Evolutionary conservation across 805 yeast genomes (phyloP).

Genomic region (Clavispora carvajalis): DNA sequence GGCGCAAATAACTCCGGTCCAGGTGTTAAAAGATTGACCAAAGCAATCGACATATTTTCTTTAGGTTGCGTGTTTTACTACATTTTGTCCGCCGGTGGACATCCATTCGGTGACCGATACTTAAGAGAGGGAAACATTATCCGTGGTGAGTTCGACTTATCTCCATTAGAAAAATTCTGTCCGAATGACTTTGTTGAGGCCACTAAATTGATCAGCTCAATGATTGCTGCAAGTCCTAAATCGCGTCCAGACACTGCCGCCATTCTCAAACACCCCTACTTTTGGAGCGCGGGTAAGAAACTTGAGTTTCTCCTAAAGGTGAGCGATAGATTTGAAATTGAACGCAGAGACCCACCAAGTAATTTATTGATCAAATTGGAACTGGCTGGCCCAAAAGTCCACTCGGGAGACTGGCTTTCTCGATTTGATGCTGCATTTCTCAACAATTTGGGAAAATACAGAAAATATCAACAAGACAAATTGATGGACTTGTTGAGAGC

Average conservation of each 20-base stretch:
- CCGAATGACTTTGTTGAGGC: conserved; percentile 56
- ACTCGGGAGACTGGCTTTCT: conserved; percentile 69
- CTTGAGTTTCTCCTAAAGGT: conserved; percentile 81
- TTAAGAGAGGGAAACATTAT: conserved; percentile 85
- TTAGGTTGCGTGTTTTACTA: conserved; percentile 92
- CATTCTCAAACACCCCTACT: conserved; percentile 79
- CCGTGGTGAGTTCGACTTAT: conserved; percentile 52
- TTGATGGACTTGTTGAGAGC: conserved; percentile 86
- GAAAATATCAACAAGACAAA: conserved; percentile 77
- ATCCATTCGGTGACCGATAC: conserved; percentile 94
- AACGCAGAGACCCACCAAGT: conserved; percentile 75
- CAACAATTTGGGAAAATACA: conserved; percentile 82
- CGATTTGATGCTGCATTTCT: conserved; percentile 68
- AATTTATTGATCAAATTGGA: conserved; percentile 54
- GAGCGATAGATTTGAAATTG: conserved; percentile 87
- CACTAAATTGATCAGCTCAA: conserved; percentile 59
- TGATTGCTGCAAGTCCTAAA: conserved; percentile 67
- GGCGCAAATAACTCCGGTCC: conserved; percentile 20
- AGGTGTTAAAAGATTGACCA: conserved; percentile 61
- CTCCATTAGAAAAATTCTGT: conserved; percentile 38
- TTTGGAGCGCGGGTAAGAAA: conserved; percentile 73
- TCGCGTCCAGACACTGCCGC: conserved; percentile 64
- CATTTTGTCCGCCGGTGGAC: conserved; percentile 74
- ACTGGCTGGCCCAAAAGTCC: conserved; percentile 27
- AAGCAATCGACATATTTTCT: conserved; percentile 90